phyloP scores from a whole-genome alignment of 495 filamentous ascomycete genomes.

The Parachaetomium inaequale region DNA sequence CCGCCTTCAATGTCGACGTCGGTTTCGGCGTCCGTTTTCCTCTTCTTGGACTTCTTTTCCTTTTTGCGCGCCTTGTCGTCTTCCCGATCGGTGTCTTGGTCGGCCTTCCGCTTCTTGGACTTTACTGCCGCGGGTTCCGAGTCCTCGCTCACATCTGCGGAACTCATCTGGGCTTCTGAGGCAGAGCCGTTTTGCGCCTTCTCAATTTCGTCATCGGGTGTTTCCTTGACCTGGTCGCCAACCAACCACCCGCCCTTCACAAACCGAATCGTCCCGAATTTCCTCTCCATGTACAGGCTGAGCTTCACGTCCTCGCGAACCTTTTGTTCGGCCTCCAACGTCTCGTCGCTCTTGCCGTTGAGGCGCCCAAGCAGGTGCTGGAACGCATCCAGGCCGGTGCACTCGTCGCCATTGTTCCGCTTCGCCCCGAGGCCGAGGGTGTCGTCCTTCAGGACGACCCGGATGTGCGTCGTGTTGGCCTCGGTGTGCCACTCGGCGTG shows the following conservation, averaged over 20 bases:
- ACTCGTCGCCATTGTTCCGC: constrained; percentile 62
- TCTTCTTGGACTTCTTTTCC: constrained; percentile 45
- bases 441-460: constrained; percentile 79
- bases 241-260: constrained; percentile 75
- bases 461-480: constrained; percentile 73
- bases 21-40: constrained; percentile 35
- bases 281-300: constrained; percentile 62
- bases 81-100: constrained; percentile 24
- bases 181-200: neutral
- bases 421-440: constrained; percentile 84
- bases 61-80: constrained; percentile 33
- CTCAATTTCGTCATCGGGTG: constrained; percentile 9
- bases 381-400: constrained; percentile 77
- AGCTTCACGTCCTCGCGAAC: constrained; percentile 59
- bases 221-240: constrained; percentile 49
- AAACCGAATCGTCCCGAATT: constrained; percentile 72
- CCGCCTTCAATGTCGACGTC: constrained; percentile 24
- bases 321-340: constrained; percentile 61
- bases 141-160: neutral
- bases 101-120: constrained; percentile 28
- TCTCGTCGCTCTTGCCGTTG: constrained; percentile 76
- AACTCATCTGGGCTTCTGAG: neutral
- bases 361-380: constrained; percentile 79
- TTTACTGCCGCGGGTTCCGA: neutral
- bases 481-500: constrained; percentile 72